These are phyloP conservation scores for Ceratorhiza oryzae-sativae DNA, from an alignment of 1,284 basidiomycete genomes.

Conservation along the genomic window DNA sequence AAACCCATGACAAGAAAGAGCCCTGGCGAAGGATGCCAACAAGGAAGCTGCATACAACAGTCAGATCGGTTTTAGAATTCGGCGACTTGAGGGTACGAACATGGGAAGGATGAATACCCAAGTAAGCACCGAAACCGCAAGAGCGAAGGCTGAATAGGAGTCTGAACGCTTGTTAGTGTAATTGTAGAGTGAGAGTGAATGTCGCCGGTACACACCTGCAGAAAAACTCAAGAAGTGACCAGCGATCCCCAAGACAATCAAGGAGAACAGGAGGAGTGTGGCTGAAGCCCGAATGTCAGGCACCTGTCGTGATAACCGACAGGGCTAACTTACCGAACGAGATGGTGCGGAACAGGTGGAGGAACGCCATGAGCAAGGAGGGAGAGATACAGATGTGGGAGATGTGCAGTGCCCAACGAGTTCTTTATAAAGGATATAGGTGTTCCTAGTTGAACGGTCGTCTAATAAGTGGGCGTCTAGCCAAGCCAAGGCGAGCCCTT, in stretches of 20 bases:
- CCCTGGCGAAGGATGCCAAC: conserved; percentile 30
- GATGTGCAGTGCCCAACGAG: not conserved
- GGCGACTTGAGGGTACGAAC: not conserved
- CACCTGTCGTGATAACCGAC: not conserved
- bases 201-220: no score
- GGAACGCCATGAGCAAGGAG: conserved; percentile 9
- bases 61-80: not conserved
- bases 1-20: conserved; percentile 36
- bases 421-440: not conserved
- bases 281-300: not conserved
- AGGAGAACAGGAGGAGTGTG: conserved; percentile 30
- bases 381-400: not conserved
- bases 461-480: not conserved
- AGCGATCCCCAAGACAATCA: conserved; percentile 35
- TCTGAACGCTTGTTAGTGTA: no score
- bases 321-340: not conserved
- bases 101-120: conserved; percentile 26
- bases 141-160: conserved; percentile 29
- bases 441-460: not conserved
- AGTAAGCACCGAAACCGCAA: conserved; percentile 18
- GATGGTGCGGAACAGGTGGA: conserved; percentile 8
- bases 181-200: no score
- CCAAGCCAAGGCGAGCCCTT: not conserved
- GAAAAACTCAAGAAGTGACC: conserved; percentile 10
- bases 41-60: conserved; percentile 9